Conservation (phyloP, 495 filamentous ascomycete species). For the Oidiodendron maius region DNA sequence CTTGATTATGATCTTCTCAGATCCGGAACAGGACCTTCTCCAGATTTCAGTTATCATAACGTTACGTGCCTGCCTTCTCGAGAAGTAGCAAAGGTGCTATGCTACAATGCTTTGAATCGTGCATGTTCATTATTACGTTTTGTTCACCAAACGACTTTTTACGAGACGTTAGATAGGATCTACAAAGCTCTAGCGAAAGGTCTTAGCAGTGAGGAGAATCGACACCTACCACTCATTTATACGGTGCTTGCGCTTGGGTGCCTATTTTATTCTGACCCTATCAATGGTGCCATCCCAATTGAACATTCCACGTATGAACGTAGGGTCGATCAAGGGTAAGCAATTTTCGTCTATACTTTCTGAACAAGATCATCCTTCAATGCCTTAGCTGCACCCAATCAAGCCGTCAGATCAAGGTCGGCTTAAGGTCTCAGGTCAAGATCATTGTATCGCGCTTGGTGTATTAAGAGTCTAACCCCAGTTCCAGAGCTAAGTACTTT, state of each 20-base stretch:
- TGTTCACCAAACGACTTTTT: constrained; percentile 83
- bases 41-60: constrained; percentile 43
- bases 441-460: too few relatives aligned
- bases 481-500: constrained; percentile 74
- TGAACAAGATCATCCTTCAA: too few relatives aligned
- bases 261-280: constrained; percentile 51
- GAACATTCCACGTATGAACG: too few relatives aligned
- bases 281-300: too few relatives aligned
- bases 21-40: constrained; percentile 57
- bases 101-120: constrained; percentile 73
- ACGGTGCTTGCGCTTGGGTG: constrained; percentile 80
- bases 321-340: too few relatives aligned
- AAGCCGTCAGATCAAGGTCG: too few relatives aligned
- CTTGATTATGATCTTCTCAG: constrained; percentile 66
- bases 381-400: too few relatives aligned
- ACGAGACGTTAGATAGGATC: constrained; percentile 66
- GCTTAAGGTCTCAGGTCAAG: too few relatives aligned
- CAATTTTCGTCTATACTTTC: too few relatives aligned
- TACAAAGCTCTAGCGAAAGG: constrained; percentile 67
- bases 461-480: background rate
- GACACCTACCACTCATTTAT: constrained; percentile 82
- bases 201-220: constrained; percentile 68
- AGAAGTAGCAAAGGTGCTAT: constrained; percentile 60
- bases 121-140: constrained; percentile 81
- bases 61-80: constrained; percentile 66